Evolutionary conservation across 495 filamentous ascomycete species (phyloP), one percentile per base, ranked within the genome.

Genomic region (Xylaria castorea): DNA sequence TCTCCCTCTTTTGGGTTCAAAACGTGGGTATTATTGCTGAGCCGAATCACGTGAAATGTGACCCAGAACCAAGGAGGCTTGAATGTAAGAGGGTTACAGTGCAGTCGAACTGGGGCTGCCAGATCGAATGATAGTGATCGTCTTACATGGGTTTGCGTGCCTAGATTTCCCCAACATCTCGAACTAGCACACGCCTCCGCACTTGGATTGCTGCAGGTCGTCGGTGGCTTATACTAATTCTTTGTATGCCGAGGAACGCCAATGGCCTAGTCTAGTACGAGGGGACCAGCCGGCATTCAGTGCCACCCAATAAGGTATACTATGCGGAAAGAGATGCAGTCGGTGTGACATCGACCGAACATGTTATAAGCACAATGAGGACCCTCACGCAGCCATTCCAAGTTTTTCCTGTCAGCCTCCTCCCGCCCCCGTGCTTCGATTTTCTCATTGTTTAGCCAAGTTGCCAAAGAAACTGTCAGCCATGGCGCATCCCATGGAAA

Each of bases 391-490:
- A 61, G 60, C 46, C 34, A 14, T 64, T 30, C 7, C 57, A 44
- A 38, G 42, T 42, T 38, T 42, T 48, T 20, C 38, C 25, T 2
- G 18, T 32, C 6, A 44, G 30, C 5, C 58, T 25, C 14, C 34
- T 58, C 44, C 36, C 42, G 44, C 14, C 22, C 16, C 46, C 34
- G 18, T 34, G 51, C 16, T 46, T 58, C 30, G 22, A 18, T 7
- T 40, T 60, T n/a, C 22, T 6, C 16, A 38, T 36, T 22, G 11
- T 50, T 30, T 9, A 40, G 30, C 16, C 51, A 30, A 36, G 53
- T 62, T 18, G 25, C 55, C 36, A 36, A 60, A 34, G 51, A 36
- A 53, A 27, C 67, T 25, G 22, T 88, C 16, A 87, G 83, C 64
- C 83, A 87, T 67, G 86, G 65, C 46, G 30, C 40, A 42, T 5